These are phyloP conservation scores for Climacium dendroides DNA, from an alignment of 225 moss, liverwort and hornwort genomes.

Conservation along the genomic window DNA sequence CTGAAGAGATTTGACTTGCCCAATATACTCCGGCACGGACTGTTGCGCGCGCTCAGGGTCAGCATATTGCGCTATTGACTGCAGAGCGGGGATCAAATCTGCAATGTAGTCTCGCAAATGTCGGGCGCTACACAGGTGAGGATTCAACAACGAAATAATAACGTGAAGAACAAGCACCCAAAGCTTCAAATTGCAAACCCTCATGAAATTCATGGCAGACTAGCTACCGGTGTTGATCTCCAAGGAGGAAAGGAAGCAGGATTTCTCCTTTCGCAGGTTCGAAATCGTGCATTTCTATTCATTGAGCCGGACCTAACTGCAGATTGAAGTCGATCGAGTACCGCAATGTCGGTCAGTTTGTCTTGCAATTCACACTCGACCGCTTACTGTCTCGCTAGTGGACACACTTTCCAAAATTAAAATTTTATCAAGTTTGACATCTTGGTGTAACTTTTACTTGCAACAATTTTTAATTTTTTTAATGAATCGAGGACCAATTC, in stretches of 20 bases:
- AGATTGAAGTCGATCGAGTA: not conserved
- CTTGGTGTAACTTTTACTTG: not conserved
- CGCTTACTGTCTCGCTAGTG: too few relatives aligned
- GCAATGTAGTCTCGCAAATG: not conserved
- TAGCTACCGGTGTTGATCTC: not conserved
- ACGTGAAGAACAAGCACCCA: not conserved
- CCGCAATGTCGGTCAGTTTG: not conserved
- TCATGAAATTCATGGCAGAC: not conserved
- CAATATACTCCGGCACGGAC: not conserved
- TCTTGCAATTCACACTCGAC: not conserved
- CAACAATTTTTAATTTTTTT: not conserved
- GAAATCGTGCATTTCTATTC: not conserved
- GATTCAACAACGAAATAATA: not conserved
- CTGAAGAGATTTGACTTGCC: not conserved
- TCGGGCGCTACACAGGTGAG: not conserved
- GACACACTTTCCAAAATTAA: too few relatives aligned
- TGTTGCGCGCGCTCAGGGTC: not conserved
- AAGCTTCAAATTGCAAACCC: not conserved
- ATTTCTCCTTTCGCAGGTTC: not conserved
- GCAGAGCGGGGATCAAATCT: not conserved
- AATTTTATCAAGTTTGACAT: too few relatives aligned
- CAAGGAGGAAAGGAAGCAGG: too few relatives aligned
- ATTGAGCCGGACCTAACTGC: not conserved
- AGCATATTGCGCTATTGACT: not conserved
- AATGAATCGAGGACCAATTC: not conserved